phyloP scores from a whole-genome alignment of 2,329 filamentous ascomycete genomes.

The Exophiala oligosperma region DNA sequence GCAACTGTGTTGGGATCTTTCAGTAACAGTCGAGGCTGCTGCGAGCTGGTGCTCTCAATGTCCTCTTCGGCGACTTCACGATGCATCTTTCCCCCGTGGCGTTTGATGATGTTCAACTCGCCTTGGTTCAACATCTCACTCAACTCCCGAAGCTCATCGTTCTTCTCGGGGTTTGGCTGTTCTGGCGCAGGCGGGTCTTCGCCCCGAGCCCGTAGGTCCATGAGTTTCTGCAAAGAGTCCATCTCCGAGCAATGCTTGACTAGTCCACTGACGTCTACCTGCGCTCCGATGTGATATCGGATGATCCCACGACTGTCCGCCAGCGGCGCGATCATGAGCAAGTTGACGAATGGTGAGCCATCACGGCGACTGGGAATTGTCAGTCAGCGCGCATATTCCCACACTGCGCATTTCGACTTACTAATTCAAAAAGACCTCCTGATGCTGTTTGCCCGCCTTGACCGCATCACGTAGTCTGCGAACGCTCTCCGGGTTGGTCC shows the following conservation, averaged over 20 bases:
- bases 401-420: conserved; percentile 36
- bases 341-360: conserved; percentile 74
- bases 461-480: conserved; percentile 63
- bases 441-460: conserved; percentile 65
- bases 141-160: conserved; percentile 65
- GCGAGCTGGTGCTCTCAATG: conserved; percentile 29
- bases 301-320: conserved; percentile 66
- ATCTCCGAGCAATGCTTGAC: conserved; percentile 67
- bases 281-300: conserved; percentile 70
- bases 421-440: conserved; percentile 76
- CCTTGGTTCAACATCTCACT: conserved; percentile 68
- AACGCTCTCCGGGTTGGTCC: conserved; percentile 65
- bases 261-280: conserved; percentile 70
- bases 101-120: conserved; percentile 66
- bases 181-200: conserved; percentile 31
- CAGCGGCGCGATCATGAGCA: conserved; percentile 71
- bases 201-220: conserved; percentile 34
- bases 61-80: conserved; percentile 49
- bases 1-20: conserved; percentile 42
- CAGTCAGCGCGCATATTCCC: conserved; percentile 1
- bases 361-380: conserved; percentile 59
- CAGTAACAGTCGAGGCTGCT: conserved; percentile 49
- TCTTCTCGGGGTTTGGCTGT: conserved; percentile 36
- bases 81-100: conserved; percentile 65
- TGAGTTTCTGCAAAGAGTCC: conserved; percentile 58